Evolutionary conservation across 2,329 filamentous ascomycete genomes (phyloP).

Genomic region (Purpureocillium lavendulum): DNA sequence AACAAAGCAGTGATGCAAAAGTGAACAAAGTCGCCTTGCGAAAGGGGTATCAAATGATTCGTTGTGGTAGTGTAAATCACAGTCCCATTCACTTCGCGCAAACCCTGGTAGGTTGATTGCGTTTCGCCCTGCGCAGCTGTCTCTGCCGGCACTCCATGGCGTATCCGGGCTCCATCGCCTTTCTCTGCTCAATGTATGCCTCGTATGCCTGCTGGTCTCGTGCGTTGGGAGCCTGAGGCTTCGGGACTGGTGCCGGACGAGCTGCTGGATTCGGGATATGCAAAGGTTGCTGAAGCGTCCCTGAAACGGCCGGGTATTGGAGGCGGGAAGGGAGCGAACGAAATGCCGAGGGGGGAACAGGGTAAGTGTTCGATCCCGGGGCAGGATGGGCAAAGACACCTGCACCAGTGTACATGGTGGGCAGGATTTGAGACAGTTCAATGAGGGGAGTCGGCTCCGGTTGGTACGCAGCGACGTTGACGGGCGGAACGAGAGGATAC

Average conservation of each 20-base stretch:
- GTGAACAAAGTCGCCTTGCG: too few relatives aligned
- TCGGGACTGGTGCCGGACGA: constrained; percentile 17
- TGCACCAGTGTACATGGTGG: not conserved
- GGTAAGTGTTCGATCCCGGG: too few relatives aligned
- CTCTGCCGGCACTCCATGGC: constrained; percentile 35
- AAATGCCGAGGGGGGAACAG: too few relatives aligned
- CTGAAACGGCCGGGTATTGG: too few relatives aligned
- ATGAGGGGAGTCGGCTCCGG: not conserved
- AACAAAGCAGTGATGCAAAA: too few relatives aligned
- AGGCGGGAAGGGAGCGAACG: too few relatives aligned
- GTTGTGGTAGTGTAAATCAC: too few relatives aligned
- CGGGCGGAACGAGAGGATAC: not conserved
- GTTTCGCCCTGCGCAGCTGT: constrained; percentile 29
- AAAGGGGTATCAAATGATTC: too few relatives aligned
- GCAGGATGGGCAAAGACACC: too few relatives aligned
- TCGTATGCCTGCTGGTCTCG: constrained; percentile 36
- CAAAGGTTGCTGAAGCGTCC: too few relatives aligned
- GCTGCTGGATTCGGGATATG: not conserved
- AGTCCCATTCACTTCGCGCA: too few relatives aligned
- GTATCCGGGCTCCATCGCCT: constrained; percentile 38
- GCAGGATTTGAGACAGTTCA: not conserved
- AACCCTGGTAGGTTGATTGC: too few relatives aligned
- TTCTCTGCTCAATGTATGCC: constrained; percentile 39
- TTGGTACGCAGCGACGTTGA: not conserved
- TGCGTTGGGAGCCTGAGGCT: constrained; percentile 32